Percentiles rank a stretch among this genome's conserved stretches.
Evolutionary conservation across 1,284 basidiomycete species (phyloP).

Genomic region (Abortiporus biennis): DNA sequence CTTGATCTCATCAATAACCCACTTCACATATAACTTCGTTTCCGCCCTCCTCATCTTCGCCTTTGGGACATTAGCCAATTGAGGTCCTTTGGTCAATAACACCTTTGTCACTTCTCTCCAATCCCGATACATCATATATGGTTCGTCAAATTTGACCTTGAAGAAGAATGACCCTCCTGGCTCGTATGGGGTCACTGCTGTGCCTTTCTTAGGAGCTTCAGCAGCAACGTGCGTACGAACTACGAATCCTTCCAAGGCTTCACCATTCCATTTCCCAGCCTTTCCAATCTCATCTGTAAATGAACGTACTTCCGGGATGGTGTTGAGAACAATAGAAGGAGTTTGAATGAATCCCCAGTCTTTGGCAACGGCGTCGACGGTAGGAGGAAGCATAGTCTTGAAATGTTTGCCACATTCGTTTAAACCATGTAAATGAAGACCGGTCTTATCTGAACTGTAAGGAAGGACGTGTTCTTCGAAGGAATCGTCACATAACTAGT

Average conservation of each 20-base stretch:
- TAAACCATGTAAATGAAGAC: conserved; percentile 91
- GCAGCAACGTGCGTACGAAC: conserved; percentile 67
- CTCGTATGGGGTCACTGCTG: conserved; percentile 57
- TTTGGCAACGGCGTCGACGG: conserved; percentile 77
- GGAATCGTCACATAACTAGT: conserved; percentile 90
- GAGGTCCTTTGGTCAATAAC: conserved; percentile 44
- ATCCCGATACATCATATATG: conserved; percentile 97
- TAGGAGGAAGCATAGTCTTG: conserved; percentile 61
- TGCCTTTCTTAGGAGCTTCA: conserved; percentile 13
- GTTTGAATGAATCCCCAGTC: conserved; percentile 94
- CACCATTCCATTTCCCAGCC: conserved; percentile 77
- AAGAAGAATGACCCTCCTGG: conserved; percentile 92
- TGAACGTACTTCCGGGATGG: conserved; percentile 62
- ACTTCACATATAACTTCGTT: conserved; percentile 59
- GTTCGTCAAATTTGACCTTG: conserved; percentile 99
- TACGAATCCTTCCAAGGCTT: conserved; percentile 94
- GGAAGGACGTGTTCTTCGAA: conserved; percentile 98
- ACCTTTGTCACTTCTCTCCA: conserved; percentile 93
- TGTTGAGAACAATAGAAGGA: conserved; percentile 50
- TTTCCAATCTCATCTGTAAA: conserved; percentile 71
- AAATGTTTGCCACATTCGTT: conserved; percentile 75
- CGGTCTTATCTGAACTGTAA: conserved; percentile 78
- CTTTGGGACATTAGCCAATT: conserved; percentile 40
- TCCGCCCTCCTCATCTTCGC: conserved; percentile 61
- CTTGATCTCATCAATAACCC: conserved; percentile 70